Percentiles rank a stretch among this genome's conserved stretches.
Conservation (phyloP, 192 early-diverging fungal genomes). For the Gamsiella multidivaricata region DNA sequence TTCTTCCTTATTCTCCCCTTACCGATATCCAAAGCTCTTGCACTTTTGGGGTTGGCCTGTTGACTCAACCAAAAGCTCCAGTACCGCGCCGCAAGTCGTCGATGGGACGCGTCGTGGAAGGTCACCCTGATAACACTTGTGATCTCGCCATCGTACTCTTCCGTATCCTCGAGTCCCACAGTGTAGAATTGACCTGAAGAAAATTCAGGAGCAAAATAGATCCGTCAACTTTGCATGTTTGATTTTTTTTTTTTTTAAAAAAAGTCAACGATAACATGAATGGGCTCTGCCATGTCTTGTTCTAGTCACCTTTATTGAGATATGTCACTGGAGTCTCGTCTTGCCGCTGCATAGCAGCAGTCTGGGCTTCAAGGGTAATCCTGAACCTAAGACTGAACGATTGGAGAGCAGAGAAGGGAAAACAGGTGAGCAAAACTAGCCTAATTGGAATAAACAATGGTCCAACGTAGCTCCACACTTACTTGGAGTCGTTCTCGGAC, state of each 20-base stretch:
- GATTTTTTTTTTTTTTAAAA: neutral
- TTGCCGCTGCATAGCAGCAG: conserved; percentile 63
- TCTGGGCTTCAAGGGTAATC: conserved; percentile 60
- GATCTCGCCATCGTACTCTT: conserved; percentile 61
- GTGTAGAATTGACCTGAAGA: conserved; percentile 68
- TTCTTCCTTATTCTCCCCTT: no score
- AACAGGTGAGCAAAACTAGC: neutral
- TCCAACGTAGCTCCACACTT: no score
- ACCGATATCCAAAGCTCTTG: conserved; percentile 78
- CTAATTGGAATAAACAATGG: no score
- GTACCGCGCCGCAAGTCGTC: conserved; percentile 70
- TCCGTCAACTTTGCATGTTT: neutral
- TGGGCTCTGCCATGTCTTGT: no score
- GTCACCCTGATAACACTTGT: conserved; percentile 70
- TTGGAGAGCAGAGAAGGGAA: neutral
- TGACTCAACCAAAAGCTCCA: conserved; percentile 84
- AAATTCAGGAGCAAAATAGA: neutral
- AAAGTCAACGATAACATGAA: no score
- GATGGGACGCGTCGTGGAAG: conserved; percentile 81
- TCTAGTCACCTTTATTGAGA: conserved; percentile 74
- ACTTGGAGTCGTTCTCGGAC: conserved; percentile 32
- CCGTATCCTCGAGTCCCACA: conserved; percentile 64
- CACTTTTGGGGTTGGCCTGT: conserved; percentile 65
- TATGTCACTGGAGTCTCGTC: conserved; percentile 76
- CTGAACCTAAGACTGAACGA: conserved; percentile 44